These are phyloP conservation scores for Coprinopsis marcescibilis DNA, from an alignment of 768 basidiomycete species.

Conservation along the genomic window DNA sequence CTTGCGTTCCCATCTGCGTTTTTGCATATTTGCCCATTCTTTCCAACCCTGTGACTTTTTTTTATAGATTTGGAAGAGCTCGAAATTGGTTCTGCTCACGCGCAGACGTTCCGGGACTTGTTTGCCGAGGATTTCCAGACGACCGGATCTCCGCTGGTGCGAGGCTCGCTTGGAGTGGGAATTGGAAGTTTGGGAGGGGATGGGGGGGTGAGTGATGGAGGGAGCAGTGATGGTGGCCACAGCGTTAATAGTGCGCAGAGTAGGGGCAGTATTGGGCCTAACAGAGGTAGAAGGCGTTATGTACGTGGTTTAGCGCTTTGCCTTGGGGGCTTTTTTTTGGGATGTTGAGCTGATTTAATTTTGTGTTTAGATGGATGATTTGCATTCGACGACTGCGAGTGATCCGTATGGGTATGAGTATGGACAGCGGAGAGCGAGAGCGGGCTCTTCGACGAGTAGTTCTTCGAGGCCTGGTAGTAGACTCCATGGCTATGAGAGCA, in stretches of 20 bases:
- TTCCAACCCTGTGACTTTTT: constrained; percentile 2
- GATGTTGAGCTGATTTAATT: background rate
- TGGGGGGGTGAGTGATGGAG: background rate
- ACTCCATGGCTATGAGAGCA: constrained; percentile 1
- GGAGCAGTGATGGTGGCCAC: constrained; percentile 7
- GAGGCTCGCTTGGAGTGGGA: background rate
- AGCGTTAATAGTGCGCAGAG: background rate
- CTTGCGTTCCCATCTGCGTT: background rate
- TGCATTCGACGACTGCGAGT: background rate
- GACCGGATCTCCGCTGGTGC: background rate
- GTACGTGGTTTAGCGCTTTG: background rate
- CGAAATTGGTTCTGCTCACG: background rate
- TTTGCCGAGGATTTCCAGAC: constrained; percentile 8
- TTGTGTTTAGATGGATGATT: background rate
- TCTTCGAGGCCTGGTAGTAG: background rate
- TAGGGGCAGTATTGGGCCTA: background rate
- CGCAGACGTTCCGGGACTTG: constrained; percentile 4
- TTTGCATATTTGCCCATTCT: constrained; percentile 5
- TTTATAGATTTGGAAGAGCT: constrained; percentile 4
- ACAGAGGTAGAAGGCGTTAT: background rate
- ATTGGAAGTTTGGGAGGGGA: background rate
- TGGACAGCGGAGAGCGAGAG: background rate
- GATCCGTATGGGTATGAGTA: constrained; percentile 3
- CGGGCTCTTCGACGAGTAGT: background rate
- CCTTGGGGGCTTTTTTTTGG: background rate